These are phyloP conservation scores for Eutypella sp. DNA, from an alignment of 2,329 filamentous ascomycete genomes.

Conservation along the genomic window DNA sequence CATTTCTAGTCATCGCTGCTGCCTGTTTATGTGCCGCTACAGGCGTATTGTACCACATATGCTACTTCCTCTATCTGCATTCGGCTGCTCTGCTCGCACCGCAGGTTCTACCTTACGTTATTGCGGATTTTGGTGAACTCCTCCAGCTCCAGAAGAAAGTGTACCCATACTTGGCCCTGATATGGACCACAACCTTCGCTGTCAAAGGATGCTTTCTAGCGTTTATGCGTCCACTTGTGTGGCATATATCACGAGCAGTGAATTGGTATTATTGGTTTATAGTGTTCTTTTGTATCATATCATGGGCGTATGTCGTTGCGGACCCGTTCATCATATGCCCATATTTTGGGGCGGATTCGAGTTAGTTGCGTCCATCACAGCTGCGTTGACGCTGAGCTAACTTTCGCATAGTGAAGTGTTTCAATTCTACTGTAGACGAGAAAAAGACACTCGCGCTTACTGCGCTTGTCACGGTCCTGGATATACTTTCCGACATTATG, in stretches of 20 bases:
- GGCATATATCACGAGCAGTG: slow-evolving; percentile 10
- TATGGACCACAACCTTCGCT: slow-evolving; percentile 16
- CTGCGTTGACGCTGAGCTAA: slow-evolving; percentile 4
- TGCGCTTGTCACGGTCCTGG: slow-evolving; percentile 13
- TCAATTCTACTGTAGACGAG: slow-evolving; percentile 8
- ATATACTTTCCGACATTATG: slow-evolving; percentile 16
- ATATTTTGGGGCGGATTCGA: slow-evolving; percentile 12
- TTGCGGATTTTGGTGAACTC: slow-evolving; percentile 6
- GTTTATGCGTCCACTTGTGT: slow-evolving; percentile 15
- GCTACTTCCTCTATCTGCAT: slow-evolving; percentile 14
- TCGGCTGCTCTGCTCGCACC: slow-evolving; percentile 11
- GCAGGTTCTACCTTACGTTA: slow-evolving; percentile 3
- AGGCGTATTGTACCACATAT: slow-evolving; percentile 16
- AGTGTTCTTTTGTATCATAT: slow-evolving; percentile 10
- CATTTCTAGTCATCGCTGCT: slow-evolving; percentile 12
- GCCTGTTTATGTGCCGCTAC: slow-evolving; percentile 10
- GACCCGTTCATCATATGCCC: slow-evolving; percentile 18
- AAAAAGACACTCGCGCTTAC: slow-evolving; percentile 10
- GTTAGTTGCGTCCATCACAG: slow-evolving; percentile 5
- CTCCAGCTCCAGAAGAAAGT: slow-evolving; percentile 12
- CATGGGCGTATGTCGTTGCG: slow-evolving; percentile 12
- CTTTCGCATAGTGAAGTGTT: slow-evolving; percentile 9
- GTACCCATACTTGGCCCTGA: slow-evolving; percentile 13
- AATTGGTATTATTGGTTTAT: slow-evolving; percentile 20
- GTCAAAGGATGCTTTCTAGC: slow-evolving; percentile 18